A percentile compares a stretch with the other conserved stretches of the same genome.
Evolutionary conservation across 129 eudicot genomes (phyloP).

Genomic region (Flaveria bidentis): DNA sequence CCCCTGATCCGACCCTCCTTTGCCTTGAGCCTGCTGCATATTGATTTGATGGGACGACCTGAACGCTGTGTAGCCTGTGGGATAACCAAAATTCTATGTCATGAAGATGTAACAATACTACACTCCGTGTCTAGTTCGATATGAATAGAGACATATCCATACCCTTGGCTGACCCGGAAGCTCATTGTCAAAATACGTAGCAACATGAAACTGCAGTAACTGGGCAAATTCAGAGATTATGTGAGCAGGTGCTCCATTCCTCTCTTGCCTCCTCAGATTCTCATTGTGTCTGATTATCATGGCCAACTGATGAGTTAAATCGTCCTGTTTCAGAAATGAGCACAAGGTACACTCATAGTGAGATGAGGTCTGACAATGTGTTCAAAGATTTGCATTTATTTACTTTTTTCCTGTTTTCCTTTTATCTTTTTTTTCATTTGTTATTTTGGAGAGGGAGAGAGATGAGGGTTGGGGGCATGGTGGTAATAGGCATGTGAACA

Average conservation of each 20-base stretch:
- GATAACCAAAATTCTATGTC: background rate
- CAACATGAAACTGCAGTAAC: constrained; percentile 93
- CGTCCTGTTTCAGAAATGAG: constrained; percentile 62
- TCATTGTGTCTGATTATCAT: constrained; percentile 97
- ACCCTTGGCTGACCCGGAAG: constrained; percentile 99
- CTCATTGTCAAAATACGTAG: constrained; percentile 94
- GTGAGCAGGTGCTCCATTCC: constrained; percentile 99
- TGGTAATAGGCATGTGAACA: background rate
- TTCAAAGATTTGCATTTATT: background rate
- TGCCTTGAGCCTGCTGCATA: constrained; percentile 92
- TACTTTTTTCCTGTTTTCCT: background rate
- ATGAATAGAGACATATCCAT: constrained; percentile 15
- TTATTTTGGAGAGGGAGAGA: no score
- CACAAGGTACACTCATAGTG: background rate
- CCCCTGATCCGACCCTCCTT: constrained; percentile 96
- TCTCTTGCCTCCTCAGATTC: constrained; percentile 81
- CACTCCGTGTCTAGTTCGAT: background rate
- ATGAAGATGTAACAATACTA: background rate
- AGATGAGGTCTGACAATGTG: background rate
- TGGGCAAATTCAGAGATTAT: constrained; percentile 96
- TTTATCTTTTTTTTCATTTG: background rate
- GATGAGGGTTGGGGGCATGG: background rate
- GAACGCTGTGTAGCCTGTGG: constrained; percentile 92
- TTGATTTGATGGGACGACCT: constrained; percentile 96
- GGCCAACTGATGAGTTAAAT: constrained; percentile 94